Percentiles rank a stretch among this genome's conserved stretches.
Evolutionary conservation across 805 yeast species (phyloP).

Genomic region (Nakazawaea siamensis): DNA sequence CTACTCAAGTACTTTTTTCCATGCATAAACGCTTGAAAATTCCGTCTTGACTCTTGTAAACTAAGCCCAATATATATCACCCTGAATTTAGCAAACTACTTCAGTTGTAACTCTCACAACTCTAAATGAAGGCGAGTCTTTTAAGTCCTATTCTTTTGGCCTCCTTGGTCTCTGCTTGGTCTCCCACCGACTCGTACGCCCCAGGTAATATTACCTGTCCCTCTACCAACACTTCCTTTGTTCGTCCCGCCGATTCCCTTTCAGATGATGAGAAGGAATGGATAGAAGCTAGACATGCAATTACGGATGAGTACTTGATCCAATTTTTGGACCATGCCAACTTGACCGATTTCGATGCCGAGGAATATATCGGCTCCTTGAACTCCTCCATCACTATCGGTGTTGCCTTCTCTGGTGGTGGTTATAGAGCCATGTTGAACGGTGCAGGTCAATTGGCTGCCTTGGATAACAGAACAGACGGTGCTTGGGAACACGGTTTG

Average conservation of each 20-base stretch:
- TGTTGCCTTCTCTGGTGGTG: constrained; percentile 75
- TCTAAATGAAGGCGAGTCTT: background rate
- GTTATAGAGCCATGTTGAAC: constrained; percentile 78
- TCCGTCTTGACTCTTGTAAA: no score
- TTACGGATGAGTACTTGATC: constrained; percentile 36
- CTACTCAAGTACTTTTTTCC: no score
- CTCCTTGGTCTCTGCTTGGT: constrained; percentile 27
- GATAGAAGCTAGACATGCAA: constrained; percentile 38
- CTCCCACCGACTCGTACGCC: constrained; percentile 51
- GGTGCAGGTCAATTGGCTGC: constrained; percentile 85
- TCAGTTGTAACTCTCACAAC: no score
- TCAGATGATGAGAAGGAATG: constrained; percentile 42
- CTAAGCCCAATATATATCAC: no score
- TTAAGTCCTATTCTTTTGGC: background rate
- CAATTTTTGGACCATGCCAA: constrained; percentile 37
- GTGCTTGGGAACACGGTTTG: constrained; percentile 41
- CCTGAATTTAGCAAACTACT: no score
- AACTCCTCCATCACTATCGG: constrained; percentile 42
- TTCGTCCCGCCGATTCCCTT: constrained; percentile 40
- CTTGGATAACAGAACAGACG: constrained; percentile 61
- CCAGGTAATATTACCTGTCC: constrained; percentile 58
- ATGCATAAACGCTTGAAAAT: no score
- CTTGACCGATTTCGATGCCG: constrained; percentile 39
- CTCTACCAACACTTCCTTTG: constrained; percentile 17
- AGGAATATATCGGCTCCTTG: constrained; percentile 28